phyloP scores from a whole-genome alignment of 2,329 filamentous ascomycete genomes.

The Rhynchosporium secalis region DNA sequence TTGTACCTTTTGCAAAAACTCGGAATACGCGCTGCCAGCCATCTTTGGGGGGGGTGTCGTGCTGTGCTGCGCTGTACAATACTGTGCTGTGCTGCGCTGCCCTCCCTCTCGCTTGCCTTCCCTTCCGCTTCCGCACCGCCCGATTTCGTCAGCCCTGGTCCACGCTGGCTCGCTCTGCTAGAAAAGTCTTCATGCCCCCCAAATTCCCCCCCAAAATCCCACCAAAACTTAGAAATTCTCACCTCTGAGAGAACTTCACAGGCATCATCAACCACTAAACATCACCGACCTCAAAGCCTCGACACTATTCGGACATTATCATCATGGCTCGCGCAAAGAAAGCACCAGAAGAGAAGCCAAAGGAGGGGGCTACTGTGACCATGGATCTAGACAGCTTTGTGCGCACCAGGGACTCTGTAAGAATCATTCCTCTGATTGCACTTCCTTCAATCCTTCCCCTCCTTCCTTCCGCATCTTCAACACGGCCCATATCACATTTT shows the following conservation, averaged over 20 bases:
- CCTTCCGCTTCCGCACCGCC: not conserved
- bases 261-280: slow-evolving; percentile 2
- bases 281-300: slow-evolving; percentile 29
- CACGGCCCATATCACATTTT: slow-evolving; percentile 11
- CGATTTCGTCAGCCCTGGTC: too few relatives aligned
- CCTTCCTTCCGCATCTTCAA: slow-evolving; percentile 2
- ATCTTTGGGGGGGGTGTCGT: not conserved
- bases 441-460: not conserved
- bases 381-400: slow-evolving; percentile 76
- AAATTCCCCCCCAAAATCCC: not conserved
- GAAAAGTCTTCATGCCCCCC: too few relatives aligned
- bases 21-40: slow-evolving; percentile 3
- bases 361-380: slow-evolving; percentile 32
- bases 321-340: slow-evolving; percentile 47
- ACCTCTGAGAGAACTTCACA: not conserved
- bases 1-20: not conserved
- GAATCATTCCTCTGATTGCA: slow-evolving; percentile 9
- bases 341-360: slow-evolving; percentile 36
- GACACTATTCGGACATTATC: slow-evolving; percentile 26
- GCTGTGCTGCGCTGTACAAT: not conserved
- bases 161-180: not conserved
- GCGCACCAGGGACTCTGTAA: slow-evolving; percentile 77
- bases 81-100: not conserved
- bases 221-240: slow-evolving; percentile 9
- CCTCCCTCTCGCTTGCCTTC: not conserved